These are phyloP conservation scores for Clavariopsis aquatica DNA, from an alignment of 495 filamentous ascomycete species.

Conservation along the genomic window DNA sequence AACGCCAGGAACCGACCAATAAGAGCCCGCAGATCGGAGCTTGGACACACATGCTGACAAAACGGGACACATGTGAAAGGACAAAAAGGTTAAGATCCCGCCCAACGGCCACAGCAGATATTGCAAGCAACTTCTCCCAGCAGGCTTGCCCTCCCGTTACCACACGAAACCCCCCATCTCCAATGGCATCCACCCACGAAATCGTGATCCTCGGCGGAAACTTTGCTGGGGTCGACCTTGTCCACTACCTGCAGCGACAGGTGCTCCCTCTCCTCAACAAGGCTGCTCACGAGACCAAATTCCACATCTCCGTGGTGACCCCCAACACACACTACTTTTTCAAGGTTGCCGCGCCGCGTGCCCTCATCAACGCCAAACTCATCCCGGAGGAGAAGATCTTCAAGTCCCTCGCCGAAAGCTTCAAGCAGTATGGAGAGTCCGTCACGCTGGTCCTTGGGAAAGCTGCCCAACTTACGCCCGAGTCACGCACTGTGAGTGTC, in stretches of 20 bases:
- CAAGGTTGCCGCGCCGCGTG: constrained; percentile 45
- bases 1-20: neutral
- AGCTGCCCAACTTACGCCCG: constrained; percentile 44
- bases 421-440: constrained; percentile 43
- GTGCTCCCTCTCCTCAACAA: constrained; percentile 42
- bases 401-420: constrained; percentile 40
- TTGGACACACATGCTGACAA: neutral
- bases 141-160: no score
- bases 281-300: constrained; percentile 26
- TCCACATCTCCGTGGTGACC: constrained; percentile 46
- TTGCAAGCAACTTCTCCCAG: no score
- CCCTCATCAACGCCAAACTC: constrained; percentile 40
- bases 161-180: neutral
- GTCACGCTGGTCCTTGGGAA: constrained; percentile 48
- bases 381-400: constrained; percentile 43
- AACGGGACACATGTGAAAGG: neutral
- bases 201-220: constrained; percentile 66
- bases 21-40: neutral
- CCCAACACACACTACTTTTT: constrained; percentile 46
- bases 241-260: constrained; percentile 59
- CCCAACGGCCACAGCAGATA: neutral
- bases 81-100: neutral
- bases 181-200: constrained; percentile 15
- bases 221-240: constrained; percentile 55
- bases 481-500: constrained; percentile 41